Percentiles rank a stretch among this genome's conserved stretches.
Conservation (phyloP, 495 filamentous ascomycete species). For the Lophiotrema nucula region DNA sequence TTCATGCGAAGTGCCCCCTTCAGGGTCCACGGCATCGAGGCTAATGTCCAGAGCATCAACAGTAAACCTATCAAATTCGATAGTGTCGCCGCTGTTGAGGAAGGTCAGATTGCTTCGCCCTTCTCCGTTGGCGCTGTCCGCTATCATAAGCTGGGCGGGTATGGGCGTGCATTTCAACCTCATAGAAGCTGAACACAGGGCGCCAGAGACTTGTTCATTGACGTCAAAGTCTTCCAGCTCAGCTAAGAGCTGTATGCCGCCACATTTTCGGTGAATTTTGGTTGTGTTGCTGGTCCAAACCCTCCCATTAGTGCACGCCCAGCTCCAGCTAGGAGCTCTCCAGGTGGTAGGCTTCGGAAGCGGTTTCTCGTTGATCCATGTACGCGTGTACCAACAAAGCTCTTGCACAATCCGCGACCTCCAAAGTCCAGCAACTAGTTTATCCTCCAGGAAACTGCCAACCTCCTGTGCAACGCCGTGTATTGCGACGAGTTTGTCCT, state of each 20-base stretch:
- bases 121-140: too few relatives aligned
- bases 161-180: neutral
- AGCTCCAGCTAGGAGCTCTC: constrained; percentile 2
- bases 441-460: neutral
- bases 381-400: neutral
- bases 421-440: neutral
- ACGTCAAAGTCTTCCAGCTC: neutral
- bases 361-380: neutral
- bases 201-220: neutral
- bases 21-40: too few relatives aligned
- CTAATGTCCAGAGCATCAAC: too few relatives aligned
- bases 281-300: neutral
- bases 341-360: neutral
- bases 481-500: neutral
- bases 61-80: too few relatives aligned
- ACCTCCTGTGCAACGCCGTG: neutral
- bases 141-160: too few relatives aligned
- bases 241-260: neutral
- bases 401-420: neutral
- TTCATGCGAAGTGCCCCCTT: too few relatives aligned
- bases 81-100: too few relatives aligned
- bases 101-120: too few relatives aligned
- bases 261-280: neutral
- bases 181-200: neutral
- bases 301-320: neutral